Conservation (phyloP, 495 filamentous ascomycete genomes). For the Darksidea phi region DNA sequence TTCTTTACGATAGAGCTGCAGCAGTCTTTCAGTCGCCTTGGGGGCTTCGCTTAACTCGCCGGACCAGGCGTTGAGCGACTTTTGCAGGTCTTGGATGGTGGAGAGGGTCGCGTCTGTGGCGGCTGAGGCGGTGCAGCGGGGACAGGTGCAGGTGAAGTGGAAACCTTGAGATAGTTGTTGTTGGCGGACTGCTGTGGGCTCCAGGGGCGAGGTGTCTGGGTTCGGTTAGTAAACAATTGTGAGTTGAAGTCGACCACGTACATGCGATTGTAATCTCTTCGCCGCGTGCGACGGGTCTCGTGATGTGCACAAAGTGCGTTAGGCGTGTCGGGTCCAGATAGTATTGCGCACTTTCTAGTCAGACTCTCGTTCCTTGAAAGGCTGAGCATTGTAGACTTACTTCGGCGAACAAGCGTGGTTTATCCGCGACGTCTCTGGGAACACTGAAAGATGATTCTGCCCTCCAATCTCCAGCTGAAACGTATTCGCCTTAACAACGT, state of each 20-base stretch:
- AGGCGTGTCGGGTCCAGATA: conserved; percentile 20
- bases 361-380: not conserved
- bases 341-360: conserved; percentile 28
- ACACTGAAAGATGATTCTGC: conserved; percentile 28
- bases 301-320: conserved; percentile 31
- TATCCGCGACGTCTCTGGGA: conserved; percentile 29
- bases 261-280: conserved; percentile 35
- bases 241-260: not conserved
- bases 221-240: not conserved
- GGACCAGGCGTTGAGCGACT: conserved; percentile 28
- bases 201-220: conserved; percentile 28
- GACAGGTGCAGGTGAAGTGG: conserved; percentile 32
- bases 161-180: conserved; percentile 19
- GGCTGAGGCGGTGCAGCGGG: conserved; percentile 11
- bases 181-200: conserved; percentile 17
- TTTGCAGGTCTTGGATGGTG: conserved; percentile 13
- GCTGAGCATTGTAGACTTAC: conserved; percentile 1
- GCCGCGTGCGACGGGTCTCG: conserved; percentile 16
- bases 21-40: conserved; percentile 33
- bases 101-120: conserved; percentile 13
- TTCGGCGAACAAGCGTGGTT: conserved; percentile 35
- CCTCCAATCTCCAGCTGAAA: conserved; percentile 32
- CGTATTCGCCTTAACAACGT: conserved; percentile 35
- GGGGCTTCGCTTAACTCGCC: conserved; percentile 1
- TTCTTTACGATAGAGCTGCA: conserved; percentile 37